phyloP scores from a whole-genome alignment of 1,284 basidiomycete species.

The Agaricales sp. region DNA sequence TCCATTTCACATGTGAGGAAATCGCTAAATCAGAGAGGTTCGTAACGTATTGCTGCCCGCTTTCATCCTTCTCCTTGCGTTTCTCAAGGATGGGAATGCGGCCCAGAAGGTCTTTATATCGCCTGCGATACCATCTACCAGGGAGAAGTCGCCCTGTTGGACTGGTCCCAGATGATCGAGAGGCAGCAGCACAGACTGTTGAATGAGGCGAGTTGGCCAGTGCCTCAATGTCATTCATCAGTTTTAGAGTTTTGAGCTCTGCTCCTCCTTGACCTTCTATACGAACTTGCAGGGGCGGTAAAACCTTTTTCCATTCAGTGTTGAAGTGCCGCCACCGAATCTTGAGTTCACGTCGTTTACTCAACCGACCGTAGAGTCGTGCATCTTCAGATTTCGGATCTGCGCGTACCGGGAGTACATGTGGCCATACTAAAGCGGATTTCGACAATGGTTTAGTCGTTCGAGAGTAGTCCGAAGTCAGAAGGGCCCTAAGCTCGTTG shows the following conservation, averaged over 20 bases:
- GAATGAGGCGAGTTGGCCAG: conserved; percentile 27
- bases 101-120: conserved; percentile 50
- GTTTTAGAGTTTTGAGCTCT: neutral
- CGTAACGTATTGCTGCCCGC: neutral
- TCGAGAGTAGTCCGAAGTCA: conserved; percentile 42
- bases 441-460: conserved; percentile 29
- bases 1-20: neutral
- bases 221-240: conserved; percentile 33
- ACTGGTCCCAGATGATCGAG: neutral
- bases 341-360: conserved; percentile 64
- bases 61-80: conserved; percentile 6
- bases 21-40: neutral
- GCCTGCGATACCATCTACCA: conserved; percentile 50
- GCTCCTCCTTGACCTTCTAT: conserved; percentile 9
- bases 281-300: conserved; percentile 46
- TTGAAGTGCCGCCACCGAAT: conserved; percentile 59
- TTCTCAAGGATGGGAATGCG: conserved; percentile 46
- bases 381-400: conserved; percentile 50
- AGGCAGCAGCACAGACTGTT: conserved; percentile 9
- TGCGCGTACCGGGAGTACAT: conserved; percentile 44
- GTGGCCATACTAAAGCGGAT: conserved; percentile 31
- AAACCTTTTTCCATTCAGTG: conserved; percentile 40
- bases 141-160: conserved; percentile 7
- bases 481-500: conserved; percentile 46
- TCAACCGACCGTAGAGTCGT: conserved; percentile 48